Evolutionary conservation across 2,329 filamentous ascomycete species (phyloP).

Genomic region (Cladophialophora chaetospira): DNA sequence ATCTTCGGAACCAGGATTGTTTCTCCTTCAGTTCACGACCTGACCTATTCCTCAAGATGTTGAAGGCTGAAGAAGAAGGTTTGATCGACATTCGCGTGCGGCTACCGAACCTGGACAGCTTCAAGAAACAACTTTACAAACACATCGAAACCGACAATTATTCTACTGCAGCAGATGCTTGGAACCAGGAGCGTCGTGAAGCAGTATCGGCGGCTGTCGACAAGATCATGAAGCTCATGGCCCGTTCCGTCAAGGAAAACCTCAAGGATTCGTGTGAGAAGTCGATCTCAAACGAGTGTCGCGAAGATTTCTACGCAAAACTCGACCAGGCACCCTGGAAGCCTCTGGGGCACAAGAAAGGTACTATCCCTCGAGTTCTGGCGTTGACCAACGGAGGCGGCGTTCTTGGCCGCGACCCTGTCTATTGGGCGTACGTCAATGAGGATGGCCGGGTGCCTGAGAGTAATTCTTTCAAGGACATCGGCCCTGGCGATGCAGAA

Average conservation of each 20-base stretch:
- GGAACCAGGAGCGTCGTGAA: slow-evolving; percentile 86
- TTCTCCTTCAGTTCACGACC: slow-evolving; percentile 77
- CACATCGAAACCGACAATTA: slow-evolving; percentile 95
- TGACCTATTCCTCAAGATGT: slow-evolving; percentile 93
- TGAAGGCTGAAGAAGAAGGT: slow-evolving; percentile 93
- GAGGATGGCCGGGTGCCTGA: slow-evolving; percentile 89
- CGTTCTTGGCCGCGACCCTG: slow-evolving; percentile 71
- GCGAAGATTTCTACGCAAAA: slow-evolving; percentile 84
- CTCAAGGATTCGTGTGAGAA: slow-evolving; percentile 93
- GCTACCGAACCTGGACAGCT: slow-evolving; percentile 73
- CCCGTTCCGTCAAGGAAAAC: slow-evolving; percentile 91
- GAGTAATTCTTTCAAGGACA: slow-evolving; percentile 81
- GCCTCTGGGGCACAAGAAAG: slow-evolving; percentile 86
- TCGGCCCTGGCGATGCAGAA: slow-evolving; percentile 67
- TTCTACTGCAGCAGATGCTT: slow-evolving; percentile 90
- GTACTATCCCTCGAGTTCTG: slow-evolving; percentile 83
- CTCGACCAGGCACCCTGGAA: slow-evolving; percentile 96
- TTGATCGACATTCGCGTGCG: slow-evolving; percentile 81
- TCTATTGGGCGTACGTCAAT: slow-evolving; percentile 90
- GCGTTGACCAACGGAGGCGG: slow-evolving; percentile 84
- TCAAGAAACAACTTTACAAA: slow-evolving; percentile 73
- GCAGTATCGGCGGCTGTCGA: slow-evolving; percentile 78
- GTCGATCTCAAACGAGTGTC: slow-evolving; percentile 80
- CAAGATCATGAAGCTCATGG: slow-evolving; percentile 80
- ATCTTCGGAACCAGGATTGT: slow-evolving; percentile 86